Base-by-base conservation (phyloP, 1,139 yeast genomes). In the Hemisphaericaspora xylofermentans region DNA sequence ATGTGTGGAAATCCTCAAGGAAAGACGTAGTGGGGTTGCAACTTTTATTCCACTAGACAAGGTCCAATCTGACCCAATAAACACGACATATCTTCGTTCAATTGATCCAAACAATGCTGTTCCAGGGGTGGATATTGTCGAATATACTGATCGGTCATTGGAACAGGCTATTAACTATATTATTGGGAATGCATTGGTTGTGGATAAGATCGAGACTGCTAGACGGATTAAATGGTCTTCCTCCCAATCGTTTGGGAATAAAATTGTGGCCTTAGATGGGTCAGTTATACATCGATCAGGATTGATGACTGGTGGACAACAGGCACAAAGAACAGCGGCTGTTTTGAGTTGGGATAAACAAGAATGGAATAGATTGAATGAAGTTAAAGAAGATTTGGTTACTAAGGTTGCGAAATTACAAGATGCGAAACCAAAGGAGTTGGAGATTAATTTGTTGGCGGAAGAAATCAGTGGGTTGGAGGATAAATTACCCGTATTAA, bases 31-130 rank as follows among this genome's bases (percentile, higher is more conserved):
- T 10, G 97, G 98, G 36, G 76, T 79, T 12, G 91, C 93, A 1
- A 82, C 95, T 0, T 91, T 93, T 52, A 85, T 93, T 46, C 98
- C 98, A 0, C 66, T 93, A 41, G 95, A 89, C 54, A 76, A 91
- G 1, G 80, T 93, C 29, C 57, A 60, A 14, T 51, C 49, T 19
- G 84, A 79, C n/a, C 71, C 77, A 3, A 67, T 71, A 24, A 78
- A 84, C 30, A 71, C 85, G 36, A 80, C 78, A 48, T 71, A 74
- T 35, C 65, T 84, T 35, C 71, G 95, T 51, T 75, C 80, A 9
- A 53, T 84, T 35, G 78, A 80, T 44, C 66, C 67, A 8, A n/a
- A n/a, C n/a, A 64, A 67, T 19, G 84, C 82, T 1, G 71, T 80
- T 40, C 87, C 93, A 34, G 79, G 84, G 1, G 61, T 82, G 40